Evolutionary conservation across 345 rosid genomes (phyloP), one percentile per base, ranked within the genome.

Genomic region (Durio zibethinus): DNA sequence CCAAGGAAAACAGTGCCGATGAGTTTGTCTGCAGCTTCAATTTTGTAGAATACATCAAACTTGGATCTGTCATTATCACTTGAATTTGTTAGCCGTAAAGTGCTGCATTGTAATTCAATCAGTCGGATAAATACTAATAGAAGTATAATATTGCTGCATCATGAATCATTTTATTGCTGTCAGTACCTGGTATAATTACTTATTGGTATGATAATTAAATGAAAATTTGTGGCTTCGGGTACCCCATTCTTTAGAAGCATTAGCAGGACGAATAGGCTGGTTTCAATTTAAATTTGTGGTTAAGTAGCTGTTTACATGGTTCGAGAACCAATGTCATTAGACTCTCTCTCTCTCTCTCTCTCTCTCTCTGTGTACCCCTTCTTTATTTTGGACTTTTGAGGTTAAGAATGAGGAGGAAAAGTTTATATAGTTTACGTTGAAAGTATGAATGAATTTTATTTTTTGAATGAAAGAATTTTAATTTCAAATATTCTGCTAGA

Each of bases 1-100:
- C 10, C n/a, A 33, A 42, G 73, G 66, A 82, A 82, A 61, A 50
- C 48, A 68, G 50, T n/a, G 31, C 38, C 47, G 42, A 16, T 65
- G 33, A 16, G 43, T 35, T 10, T 10, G 18, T 50, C 15, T 38
- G 64, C 47, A 43, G 50, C 54, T 59, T 45, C 59, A 47, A 16
- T 36, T 72, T 72, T 64, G 75, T 71, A 77, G 18, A 6, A 63
- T 59, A 45, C 48, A 1, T 33, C 20, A 25, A 63, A 50, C 1
- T 45, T 42, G 43, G 40, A 23, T 69, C 59, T 71, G 35, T 11
- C 33, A 38, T 40, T 25, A 23, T 23, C 27, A 25, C 53, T 64
- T 53, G 54, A 33, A 52, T 73, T 33, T 63, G 42, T 63, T 29
- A 25, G 40, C 14, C 7, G 57, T 18, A 16, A 20, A 52, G 25